phyloP scores from a whole-genome alignment of 1,139 yeast genomes.

The Yamadazyma atlantica region DNA sequence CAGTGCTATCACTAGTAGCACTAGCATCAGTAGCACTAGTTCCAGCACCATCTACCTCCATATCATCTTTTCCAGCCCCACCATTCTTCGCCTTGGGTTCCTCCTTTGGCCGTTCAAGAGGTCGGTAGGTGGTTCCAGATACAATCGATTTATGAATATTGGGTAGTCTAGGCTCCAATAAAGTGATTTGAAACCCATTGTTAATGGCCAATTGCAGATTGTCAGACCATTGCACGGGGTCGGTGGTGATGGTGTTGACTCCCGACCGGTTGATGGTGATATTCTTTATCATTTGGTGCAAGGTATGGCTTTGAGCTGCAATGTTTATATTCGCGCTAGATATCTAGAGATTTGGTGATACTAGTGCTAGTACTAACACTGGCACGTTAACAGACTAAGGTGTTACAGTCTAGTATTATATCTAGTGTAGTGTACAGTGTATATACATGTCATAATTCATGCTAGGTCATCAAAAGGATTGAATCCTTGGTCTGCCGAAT shows the following conservation, averaged over 20 bases:
- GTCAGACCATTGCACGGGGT: constrained; percentile 39
- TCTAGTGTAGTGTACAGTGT: too few relatives aligned
- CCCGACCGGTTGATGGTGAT: constrained; percentile 11
- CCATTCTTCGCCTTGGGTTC: background rate
- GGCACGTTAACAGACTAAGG: too few relatives aligned
- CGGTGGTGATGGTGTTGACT: constrained; percentile 12
- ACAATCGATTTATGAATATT: constrained; percentile 29
- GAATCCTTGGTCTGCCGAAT: background rate
- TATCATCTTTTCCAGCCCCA: background rate
- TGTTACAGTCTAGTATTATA: too few relatives aligned
- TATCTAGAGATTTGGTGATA: background rate
- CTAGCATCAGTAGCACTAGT: too few relatives aligned
- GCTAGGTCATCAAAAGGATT: constrained; percentile 3
- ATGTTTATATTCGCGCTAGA: too few relatives aligned
- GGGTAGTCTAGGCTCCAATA: constrained; percentile 43
- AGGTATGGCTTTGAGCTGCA: background rate
- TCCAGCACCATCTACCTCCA: background rate
- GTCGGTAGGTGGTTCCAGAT: constrained; percentile 4
- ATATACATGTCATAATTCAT: too few relatives aligned
- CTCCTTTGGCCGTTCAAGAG: background rate
- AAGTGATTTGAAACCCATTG: constrained; percentile 30
- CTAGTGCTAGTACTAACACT: too few relatives aligned
- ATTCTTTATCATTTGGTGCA: constrained; percentile 8
- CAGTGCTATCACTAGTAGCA: too few relatives aligned
- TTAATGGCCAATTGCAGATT: constrained; percentile 41